Base-by-base conservation (phyloP, 352 stramenopile genomes). In the Aphanomyces euteiches region DNA sequence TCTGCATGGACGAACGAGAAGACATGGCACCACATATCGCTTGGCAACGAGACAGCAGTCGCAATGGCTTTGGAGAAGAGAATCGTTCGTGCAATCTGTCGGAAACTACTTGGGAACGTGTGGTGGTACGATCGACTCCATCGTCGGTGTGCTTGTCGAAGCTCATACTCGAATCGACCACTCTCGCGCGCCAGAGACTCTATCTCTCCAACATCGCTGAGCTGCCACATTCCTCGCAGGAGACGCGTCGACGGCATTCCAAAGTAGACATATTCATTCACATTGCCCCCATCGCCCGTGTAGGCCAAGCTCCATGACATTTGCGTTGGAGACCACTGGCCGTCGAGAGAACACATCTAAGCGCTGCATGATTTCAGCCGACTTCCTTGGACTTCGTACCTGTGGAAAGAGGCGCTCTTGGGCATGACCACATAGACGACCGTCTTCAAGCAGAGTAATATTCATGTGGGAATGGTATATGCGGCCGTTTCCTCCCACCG, bases 61-160 rank as follows among this genome's bases (percentile, higher is more conserved):
- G 10, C 15, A 3, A n/a, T 13, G 40, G 15, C 13, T 12, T 36
- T 15, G 12, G 63, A 61, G 10, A 61, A 37, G 17, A 69, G 34
- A 10, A 69, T 19, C 8, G 63, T 38, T 15, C 34, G 21, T 6
- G 50, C 63, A 8, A 69, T 21, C 5, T 8, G 15, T 36, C 37
- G 63, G 39, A 69, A 69, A 7, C 37, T 7, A 3, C 6, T 15
- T 13, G 63, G 63, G 17, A 69, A 69, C 13, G 17, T 41, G 34
- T 69, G 40, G 50, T 69, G 63, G 50, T 58, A 58, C 15, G 53
- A 13, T 15, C 63, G 63, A 21, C 63, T 56, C 63, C 63, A 69
- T 13, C 38, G 39, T 17, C 63, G 63, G 34, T 69, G 38, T 8
- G 63, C 63, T n/a, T 58, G 21, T 6, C 13, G 19, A 15, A 69